Evolutionary conservation across 495 filamentous ascomycete species (phyloP), one percentile per base, ranked within the genome.

Genomic region (Penicillium samsonianum): DNA sequence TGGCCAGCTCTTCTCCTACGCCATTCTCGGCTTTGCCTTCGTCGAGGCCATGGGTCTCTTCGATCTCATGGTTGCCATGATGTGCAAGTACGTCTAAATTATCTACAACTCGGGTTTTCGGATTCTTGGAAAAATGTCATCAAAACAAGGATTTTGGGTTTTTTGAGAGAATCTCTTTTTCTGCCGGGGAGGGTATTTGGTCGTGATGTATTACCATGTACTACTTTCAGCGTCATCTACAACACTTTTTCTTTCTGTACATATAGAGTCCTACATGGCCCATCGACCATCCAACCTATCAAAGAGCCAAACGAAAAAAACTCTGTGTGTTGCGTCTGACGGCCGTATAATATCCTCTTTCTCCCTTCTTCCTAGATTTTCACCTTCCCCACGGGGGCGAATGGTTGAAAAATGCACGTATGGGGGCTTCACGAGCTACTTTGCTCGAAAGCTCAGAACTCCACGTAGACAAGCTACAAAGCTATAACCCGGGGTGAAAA

Each of bases 21-120:
- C 90, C 83, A 91, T 94, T 87, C 79, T 94, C 70, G 90, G 90
- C 79, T 94, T 94, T 77, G 90, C 90, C 68, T 94, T 94, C 86
- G 90, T 90, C 73, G 90, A 94, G 76, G 90, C 90, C 81, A 94
- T 91, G 65, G 90, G 90, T 84, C 86, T 94, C 69, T 92, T 93
- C 88, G 88, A 90, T 72, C 86, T 93, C 69, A 93, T 93, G 89
- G 85, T 92, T 87, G 87, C 89, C 76, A 87, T 90, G 80, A 90
- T 90, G 87, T 85, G 84, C 84, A 89, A 89, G 82, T 79, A 78
- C 74, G 73, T 79, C 60, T 79, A 78, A 79, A 49, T 45, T 56
- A 55, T 57, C 54, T 42, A 57, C 52, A 31, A 54, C 57, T 45
- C 37, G 57, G 57, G 49, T 37, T 40, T 50, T 43, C 50, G 43